These are phyloP conservation scores for Perkinsela sp. DNA, from an alignment of 208 protist species.

Conservation along the genomic window DNA sequence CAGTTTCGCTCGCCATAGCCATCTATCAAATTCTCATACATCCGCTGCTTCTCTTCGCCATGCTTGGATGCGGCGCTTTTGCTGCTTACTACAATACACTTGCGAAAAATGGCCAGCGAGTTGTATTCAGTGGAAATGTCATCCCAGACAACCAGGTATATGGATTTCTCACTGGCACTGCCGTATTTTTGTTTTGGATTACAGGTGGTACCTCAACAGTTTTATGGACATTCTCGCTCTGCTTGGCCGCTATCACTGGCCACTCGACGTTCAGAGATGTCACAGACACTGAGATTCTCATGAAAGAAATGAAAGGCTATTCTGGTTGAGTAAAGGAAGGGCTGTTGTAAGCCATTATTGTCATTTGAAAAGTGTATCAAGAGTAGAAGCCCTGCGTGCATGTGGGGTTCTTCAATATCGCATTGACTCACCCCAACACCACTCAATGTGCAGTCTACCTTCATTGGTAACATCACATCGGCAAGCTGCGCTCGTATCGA, in stretches of 20 bases:
- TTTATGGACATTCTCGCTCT: slow-evolving; percentile 40
- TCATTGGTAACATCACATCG: no score
- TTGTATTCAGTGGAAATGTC: slow-evolving; percentile 6
- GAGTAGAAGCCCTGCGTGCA: no score
- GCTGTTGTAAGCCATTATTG: no score
- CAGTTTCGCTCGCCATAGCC: slow-evolving; percentile 30
- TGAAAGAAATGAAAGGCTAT: no score
- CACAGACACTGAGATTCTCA: slow-evolving; percentile 12
- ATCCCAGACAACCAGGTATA: slow-evolving; percentile 30
- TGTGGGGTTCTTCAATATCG: no score
- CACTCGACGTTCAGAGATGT: slow-evolving; percentile 29
- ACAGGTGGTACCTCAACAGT: slow-evolving; percentile 37
- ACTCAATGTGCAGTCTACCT: no score
- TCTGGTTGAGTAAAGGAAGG: no score
- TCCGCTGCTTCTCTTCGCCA: slow-evolving; percentile 24
- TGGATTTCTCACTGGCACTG: slow-evolving; percentile 16
- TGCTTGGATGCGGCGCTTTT: slow-evolving; percentile 9
- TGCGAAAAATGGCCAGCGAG: slow-evolving; percentile 8
- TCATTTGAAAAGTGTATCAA: no score
- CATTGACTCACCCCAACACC: no score
- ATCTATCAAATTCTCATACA: slow-evolving; percentile 46
- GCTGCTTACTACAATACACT: slow-evolving; percentile 18
- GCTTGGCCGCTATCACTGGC: slow-evolving; percentile 13
- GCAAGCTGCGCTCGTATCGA: no score
- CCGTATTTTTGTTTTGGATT: slow-evolving; percentile 29